Conservation (phyloP, 2,329 filamentous ascomycete genomes). For the Endothia cerciana region DNA sequence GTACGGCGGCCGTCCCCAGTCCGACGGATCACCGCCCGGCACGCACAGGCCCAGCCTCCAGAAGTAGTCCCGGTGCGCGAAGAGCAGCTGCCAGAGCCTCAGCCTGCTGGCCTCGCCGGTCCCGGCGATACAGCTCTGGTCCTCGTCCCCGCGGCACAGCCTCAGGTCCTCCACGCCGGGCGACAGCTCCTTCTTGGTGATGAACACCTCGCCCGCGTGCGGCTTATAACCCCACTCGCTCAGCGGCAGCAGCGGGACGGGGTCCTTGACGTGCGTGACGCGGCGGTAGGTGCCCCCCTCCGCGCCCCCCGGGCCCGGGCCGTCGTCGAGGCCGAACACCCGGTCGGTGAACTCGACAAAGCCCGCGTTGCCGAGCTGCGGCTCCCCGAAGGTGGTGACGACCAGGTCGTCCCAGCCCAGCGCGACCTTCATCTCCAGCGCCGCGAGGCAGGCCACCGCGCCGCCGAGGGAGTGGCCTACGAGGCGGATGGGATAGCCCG, state of each 20-base stretch:
- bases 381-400: conserved; percentile 93
- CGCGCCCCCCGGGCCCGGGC: conserved; percentile 31
- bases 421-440: conserved; percentile 73
- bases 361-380: conserved; percentile 63
- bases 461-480: conserved; percentile 93
- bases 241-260: conserved; percentile 84
- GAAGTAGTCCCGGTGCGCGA: conserved; percentile 95
- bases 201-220: conserved; percentile 88
- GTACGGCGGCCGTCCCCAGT: conserved; percentile 64
- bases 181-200: conserved; percentile 71
- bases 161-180: conserved; percentile 71
- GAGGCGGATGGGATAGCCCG: conserved; percentile 73
- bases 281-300: conserved; percentile 64
- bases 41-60: conserved; percentile 90
- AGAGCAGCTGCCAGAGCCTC: conserved; percentile 90
- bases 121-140: conserved; percentile 72
- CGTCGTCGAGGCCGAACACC: conserved; percentile 50
- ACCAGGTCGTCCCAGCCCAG: conserved; percentile 74
- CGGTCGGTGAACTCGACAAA: conserved; percentile 60
- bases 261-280: conserved; percentile 85
- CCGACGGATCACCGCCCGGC: conserved; percentile 73
- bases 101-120: conserved; percentile 49
- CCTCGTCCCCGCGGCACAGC: conserved; percentile 72
- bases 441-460: conserved; percentile 86
- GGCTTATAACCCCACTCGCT: conserved; percentile 85